Evolutionary conservation across 2,329 filamentous ascomycete species (phyloP).

Genomic region (Spiromastix sp.): DNA sequence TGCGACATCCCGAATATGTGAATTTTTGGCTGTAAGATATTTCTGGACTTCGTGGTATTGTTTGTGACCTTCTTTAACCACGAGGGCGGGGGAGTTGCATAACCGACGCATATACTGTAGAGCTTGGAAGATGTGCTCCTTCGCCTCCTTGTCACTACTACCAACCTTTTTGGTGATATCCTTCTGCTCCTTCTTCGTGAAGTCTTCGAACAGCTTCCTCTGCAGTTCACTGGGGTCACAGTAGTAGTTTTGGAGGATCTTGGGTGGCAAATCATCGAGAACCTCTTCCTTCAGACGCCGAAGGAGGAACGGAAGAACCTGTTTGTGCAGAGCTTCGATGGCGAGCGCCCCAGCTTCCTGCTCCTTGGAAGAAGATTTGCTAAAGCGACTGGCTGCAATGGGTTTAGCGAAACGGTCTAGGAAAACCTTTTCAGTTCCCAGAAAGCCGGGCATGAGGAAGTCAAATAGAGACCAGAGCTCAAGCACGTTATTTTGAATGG

Average conservation of each 20-base stretch:
- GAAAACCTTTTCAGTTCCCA: constrained; percentile 95
- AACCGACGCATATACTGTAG: constrained; percentile 99
- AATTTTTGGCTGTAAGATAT: constrained; percentile 66
- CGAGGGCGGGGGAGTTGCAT: constrained; percentile 92
- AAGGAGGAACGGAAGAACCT: constrained; percentile 90
- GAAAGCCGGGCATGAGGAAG: constrained; percentile 96
- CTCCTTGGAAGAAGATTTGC: constrained; percentile 95
- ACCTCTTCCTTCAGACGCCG: constrained; percentile 97
- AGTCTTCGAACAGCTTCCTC: constrained; percentile 91
- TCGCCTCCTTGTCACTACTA: constrained; percentile 79
- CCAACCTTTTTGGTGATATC: constrained; percentile 75
- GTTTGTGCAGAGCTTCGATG: constrained; percentile 97
- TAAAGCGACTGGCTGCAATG: constrained; percentile 86
- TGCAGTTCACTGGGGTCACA: constrained; percentile 94
- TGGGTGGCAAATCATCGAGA: constrained; percentile 86
- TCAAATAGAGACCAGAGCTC: constrained; percentile 98
- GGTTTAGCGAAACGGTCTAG: constrained; percentile 90
- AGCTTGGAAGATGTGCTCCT: constrained; percentile 98
- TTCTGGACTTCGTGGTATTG: constrained; percentile 81
- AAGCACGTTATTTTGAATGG: constrained; percentile 94
- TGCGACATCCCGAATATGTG: constrained; percentile 68
- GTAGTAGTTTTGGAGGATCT: constrained; percentile 99
- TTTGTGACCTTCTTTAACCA: constrained; percentile 88
- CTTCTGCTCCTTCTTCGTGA: constrained; percentile 85
- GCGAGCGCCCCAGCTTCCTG: constrained; percentile 93